Conservation (phyloP, 345 rosid species). For the Raphanus sativus region DNA sequence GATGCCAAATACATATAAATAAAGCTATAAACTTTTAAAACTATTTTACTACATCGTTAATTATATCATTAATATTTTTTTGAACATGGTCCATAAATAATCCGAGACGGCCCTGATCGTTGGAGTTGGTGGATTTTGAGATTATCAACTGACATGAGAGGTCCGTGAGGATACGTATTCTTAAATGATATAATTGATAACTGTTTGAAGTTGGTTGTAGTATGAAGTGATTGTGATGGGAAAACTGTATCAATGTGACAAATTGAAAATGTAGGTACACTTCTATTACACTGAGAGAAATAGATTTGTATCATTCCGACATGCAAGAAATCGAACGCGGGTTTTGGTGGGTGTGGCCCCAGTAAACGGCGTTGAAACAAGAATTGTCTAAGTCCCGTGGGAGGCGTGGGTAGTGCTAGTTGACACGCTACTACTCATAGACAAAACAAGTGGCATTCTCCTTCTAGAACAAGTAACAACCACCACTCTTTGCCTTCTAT, state of each 20-base stretch:
- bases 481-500: not conserved
- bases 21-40: too few relatives aligned
- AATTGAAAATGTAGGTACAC: not conserved
- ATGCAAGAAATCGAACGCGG: not conserved
- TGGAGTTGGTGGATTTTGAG: not conserved
- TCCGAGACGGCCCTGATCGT: too few relatives aligned
- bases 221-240: not conserved
- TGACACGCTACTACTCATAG: not conserved
- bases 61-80: too few relatives aligned
- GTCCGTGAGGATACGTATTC: not conserved
- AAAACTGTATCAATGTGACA: not conserved
- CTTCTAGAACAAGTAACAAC: not conserved
- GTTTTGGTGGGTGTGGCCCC: slow-evolving; percentile 3
- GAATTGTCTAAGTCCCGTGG: not conserved
- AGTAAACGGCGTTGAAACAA: not conserved
- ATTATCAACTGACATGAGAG: not conserved
- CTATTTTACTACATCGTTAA: too few relatives aligned
- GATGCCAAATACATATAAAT: too few relatives aligned
- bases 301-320: not conserved
- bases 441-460: slow-evolving; percentile 9
- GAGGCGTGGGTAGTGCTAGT: not conserved
- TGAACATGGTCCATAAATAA: too few relatives aligned
- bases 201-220: not conserved
- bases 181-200: not conserved
- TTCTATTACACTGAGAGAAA: not conserved